These are phyloP conservation scores for Agaricus blazei DNA, from an alignment of 768 basidiomycete genomes.

Conservation along the genomic window DNA sequence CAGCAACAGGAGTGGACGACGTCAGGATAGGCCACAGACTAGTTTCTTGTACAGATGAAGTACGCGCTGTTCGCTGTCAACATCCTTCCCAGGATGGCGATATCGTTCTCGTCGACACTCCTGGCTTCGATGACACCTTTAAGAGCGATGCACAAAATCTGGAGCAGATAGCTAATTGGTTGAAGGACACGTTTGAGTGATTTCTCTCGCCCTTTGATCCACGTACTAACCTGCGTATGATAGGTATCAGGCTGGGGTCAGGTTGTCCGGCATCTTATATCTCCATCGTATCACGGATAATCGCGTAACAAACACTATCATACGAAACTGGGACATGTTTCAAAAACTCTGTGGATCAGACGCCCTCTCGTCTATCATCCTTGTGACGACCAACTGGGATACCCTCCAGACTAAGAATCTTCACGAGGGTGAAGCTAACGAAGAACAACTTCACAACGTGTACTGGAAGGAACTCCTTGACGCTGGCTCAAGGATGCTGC, in stretches of 20 bases:
- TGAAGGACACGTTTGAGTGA: constrained; percentile 5
- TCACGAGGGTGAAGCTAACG: background rate
- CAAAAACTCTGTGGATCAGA: constrained; percentile 6
- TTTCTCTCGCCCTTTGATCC: background rate
- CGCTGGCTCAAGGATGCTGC: background rate
- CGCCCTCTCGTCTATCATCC: background rate
- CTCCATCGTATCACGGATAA: constrained; percentile 9
- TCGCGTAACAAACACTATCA: background rate
- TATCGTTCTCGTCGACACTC: constrained; percentile 11
- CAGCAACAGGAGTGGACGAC: background rate
- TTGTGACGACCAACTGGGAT: constrained; percentile 13
- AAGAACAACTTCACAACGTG: background rate
- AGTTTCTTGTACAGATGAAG: constrained; percentile 7
- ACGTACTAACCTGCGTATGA: background rate
- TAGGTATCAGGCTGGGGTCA: constrained; percentile 6
- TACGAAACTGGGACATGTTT: constrained; percentile 7
- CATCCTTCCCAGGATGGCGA: background rate
- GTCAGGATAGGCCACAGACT: constrained; percentile 5
- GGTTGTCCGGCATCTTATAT: constrained; percentile 8
- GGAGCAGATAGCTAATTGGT: constrained; percentile 6
- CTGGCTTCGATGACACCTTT: constrained; percentile 14
- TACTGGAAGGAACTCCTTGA: constrained; percentile 4
- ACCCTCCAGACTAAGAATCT: background rate
- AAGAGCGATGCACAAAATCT: constrained; percentile 8
- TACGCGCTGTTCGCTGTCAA: background rate